phyloP scores from a whole-genome alignment of 2,329 filamentous ascomycete species.

The Fusarium sp. region DNA sequence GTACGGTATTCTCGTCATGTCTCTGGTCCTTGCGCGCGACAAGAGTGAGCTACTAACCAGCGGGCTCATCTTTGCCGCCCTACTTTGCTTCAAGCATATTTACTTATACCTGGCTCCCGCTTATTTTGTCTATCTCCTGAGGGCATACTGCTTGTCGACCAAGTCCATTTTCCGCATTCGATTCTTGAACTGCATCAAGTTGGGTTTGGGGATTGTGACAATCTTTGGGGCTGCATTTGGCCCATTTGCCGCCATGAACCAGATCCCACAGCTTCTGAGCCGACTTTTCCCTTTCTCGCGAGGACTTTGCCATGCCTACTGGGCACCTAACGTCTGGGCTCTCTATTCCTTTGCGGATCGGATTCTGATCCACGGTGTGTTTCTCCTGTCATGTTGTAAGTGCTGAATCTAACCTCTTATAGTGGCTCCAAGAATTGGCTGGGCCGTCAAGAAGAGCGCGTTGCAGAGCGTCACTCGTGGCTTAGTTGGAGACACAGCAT shows the following conservation, averaged over 20 bases:
- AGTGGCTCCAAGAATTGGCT: constrained; percentile 85
- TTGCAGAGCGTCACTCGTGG: constrained; percentile 91
- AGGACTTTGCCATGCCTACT: constrained; percentile 96
- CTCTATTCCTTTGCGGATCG: constrained; percentile 94
- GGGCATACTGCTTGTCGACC: constrained; percentile 85
- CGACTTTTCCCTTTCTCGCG: constrained; percentile 93
- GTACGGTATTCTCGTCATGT: constrained; percentile 89
- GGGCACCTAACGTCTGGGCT: constrained; percentile 97
- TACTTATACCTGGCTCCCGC: constrained; percentile 96
- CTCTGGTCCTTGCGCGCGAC: constrained; percentile 82
- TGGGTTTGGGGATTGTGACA: constrained; percentile 76
- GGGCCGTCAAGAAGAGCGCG: constrained; percentile 78
- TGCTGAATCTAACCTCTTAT: constrained; percentile 25
- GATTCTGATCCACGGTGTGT: constrained; percentile 80
- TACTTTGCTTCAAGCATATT: constrained; percentile 97
- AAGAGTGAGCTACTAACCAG: constrained; percentile 79
- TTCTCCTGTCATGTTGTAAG: too few species aligned
- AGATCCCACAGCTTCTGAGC: constrained; percentile 84
- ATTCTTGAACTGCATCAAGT: constrained; percentile 83
- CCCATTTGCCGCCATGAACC: constrained; percentile 83
- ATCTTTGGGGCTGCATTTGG: constrained; percentile 88
- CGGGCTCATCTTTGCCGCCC: constrained; percentile 82
- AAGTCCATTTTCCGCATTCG: constrained; percentile 80
- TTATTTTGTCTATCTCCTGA: constrained; percentile 93
- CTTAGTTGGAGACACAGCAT: constrained; percentile 91